These are phyloP conservation scores for Agrocybe praecox DNA, from an alignment of 768 basidiomycete species.

Conservation along the genomic window DNA sequence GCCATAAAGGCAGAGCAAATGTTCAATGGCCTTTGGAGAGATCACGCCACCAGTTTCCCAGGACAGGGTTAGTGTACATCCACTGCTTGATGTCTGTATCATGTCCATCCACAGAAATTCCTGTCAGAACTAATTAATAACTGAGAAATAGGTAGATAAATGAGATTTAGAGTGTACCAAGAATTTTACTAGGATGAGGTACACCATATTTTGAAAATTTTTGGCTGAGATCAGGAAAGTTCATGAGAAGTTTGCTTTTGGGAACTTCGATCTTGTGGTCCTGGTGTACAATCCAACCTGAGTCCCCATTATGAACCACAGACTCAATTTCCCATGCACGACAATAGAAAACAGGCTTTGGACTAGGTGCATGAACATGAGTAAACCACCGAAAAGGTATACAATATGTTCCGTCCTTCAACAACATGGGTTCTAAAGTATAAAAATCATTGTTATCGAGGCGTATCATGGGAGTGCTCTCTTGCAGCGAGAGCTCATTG, in stretches of 20 bases:
- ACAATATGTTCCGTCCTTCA: neutral
- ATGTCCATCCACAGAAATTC: neutral
- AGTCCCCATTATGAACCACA: neutral
- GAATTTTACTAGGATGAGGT: conserved; percentile 8
- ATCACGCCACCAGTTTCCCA: conserved; percentile 27
- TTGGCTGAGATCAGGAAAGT: neutral
- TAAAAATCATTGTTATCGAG: conserved; percentile 25
- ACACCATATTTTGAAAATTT: neutral
- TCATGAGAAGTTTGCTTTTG: conserved; percentile 6
- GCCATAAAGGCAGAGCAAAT: conserved; percentile 32
- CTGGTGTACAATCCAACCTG: neutral
- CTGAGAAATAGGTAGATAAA: neutral
- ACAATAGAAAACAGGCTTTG: neutral
- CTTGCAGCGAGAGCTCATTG: conserved; percentile 17
- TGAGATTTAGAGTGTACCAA: conserved; percentile 5
- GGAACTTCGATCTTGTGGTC: conserved; percentile 3
- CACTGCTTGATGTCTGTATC: neutral
- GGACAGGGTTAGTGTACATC: conserved; percentile 1
- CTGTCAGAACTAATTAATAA: neutral
- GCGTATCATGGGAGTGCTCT: conserved; percentile 29
- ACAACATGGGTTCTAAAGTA: conserved; percentile 26
- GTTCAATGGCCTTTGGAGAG: conserved; percentile 31
- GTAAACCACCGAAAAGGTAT: conserved; percentile 1
- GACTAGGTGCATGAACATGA: neutral
- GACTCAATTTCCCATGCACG: neutral